A percentile compares a stretch with the other conserved stretches of the same genome.
Conservation (phyloP, 2,329 filamentous ascomycete genomes). For the Chalara sp. region DNA sequence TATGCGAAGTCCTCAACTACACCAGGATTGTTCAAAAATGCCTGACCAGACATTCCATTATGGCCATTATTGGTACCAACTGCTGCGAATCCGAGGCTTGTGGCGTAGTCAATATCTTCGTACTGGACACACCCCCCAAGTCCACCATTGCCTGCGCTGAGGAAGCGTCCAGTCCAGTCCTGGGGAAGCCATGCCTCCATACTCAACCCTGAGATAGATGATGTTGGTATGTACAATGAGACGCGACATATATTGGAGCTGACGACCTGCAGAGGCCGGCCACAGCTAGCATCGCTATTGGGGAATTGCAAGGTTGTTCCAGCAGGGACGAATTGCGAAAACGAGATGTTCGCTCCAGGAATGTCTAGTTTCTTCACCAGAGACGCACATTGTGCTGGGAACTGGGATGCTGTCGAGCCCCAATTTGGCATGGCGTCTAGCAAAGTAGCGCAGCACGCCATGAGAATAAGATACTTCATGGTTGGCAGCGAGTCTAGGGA, state of each 20-base stretch:
- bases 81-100: slow-evolving; percentile 18
- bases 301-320: slow-evolving; percentile 2
- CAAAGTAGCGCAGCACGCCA: no score
- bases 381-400: no score
- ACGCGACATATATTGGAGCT: slow-evolving; percentile 8
- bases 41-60: slow-evolving; percentile 15
- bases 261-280: slow-evolving; percentile 1
- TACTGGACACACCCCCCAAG: slow-evolving; percentile 19
- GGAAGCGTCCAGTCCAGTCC: slow-evolving; percentile 33
- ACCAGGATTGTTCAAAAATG: slow-evolving; percentile 16
- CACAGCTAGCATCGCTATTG: slow-evolving; percentile 4
- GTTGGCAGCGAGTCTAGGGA: no score
- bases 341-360: not conserved
- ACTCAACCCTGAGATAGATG: slow-evolving; percentile 3
- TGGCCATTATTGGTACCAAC: slow-evolving; percentile 21
- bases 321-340: not conserved
- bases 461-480: no score
- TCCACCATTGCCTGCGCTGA: slow-evolving; percentile 29
- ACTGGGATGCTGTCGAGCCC: no score
- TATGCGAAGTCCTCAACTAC: slow-evolving; percentile 19
- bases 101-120: slow-evolving; percentile 14
- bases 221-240: slow-evolving; percentile 2
- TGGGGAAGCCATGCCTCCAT: slow-evolving; percentile 24
- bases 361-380: no score
- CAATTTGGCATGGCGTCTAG: no score